Percentiles rank a stretch among this genome's conserved stretches.
These are phyloP conservation scores for Ichthyophthirius multifiliis DNA, from an alignment of 169 alveolate species.

Conservation along the genomic window DNA sequence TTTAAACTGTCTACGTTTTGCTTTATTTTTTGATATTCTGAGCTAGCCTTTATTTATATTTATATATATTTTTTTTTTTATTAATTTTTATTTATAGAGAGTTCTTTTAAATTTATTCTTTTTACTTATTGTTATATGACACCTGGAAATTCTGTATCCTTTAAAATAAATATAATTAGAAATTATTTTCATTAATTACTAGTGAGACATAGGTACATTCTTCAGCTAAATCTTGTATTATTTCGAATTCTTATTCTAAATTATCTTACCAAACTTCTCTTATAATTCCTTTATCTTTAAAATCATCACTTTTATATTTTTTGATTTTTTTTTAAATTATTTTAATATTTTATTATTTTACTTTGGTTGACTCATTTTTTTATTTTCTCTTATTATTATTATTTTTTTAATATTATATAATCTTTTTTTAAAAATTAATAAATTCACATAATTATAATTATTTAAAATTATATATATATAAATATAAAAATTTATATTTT, in stretches of 20 bases:
- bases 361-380: no score
- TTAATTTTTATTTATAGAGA: background rate
- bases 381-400: no score
- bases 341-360: no score
- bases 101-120: conserved; percentile 26
- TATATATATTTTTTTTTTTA: background rate
- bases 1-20: conserved; percentile 84
- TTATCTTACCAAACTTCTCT: conserved; percentile 13
- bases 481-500: no score
- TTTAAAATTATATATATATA: no score
- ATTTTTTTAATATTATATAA: no score
- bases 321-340: no score
- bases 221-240: conserved; percentile 1
- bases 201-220: background rate
- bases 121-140: conserved; percentile 48
- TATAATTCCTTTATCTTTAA: background rate
- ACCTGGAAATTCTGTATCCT: conserved; percentile 91
- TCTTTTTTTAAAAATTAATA: no score
- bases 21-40: conserved; percentile 93
- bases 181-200: background rate
- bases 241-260: background rate
- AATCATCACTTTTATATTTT: no score
- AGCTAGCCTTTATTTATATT: conserved; percentile 78
- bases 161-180: background rate
- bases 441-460: no score